These are phyloP conservation scores for Apiotrichum mycotoxinovorans DNA, from an alignment of 1,284 basidiomycete genomes.

Conservation along the genomic window DNA sequence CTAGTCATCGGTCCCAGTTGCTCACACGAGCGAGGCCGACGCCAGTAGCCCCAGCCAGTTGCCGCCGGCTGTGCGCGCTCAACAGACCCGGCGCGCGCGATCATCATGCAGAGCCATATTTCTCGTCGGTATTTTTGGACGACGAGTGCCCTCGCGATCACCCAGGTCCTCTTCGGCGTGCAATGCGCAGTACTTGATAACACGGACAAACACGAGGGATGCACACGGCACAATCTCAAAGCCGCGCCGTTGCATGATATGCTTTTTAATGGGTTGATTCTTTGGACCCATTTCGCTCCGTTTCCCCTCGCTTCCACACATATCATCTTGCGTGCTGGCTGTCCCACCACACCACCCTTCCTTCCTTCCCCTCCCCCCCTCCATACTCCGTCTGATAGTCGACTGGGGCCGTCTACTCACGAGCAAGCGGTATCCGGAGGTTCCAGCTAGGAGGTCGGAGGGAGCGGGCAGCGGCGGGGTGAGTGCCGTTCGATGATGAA, in stretches of 20 bases:
- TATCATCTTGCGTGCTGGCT: too few species aligned
- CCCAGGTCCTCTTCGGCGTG: neutral
- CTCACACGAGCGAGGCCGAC: too few species aligned
- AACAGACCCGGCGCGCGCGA: neutral
- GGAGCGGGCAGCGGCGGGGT: neutral
- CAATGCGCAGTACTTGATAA: neutral
- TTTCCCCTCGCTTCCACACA: too few species aligned
- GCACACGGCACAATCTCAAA: too few species aligned
- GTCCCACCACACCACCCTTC: too few species aligned
- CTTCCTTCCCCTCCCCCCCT: neutral
- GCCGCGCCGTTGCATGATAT: too few species aligned
- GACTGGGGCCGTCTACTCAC: conserved; percentile 24
- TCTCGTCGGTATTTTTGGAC: neutral
- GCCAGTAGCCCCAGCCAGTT: neutral
- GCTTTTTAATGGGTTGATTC: too few species aligned
- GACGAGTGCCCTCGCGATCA: neutral
- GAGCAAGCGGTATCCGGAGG: conserved; percentile 47
- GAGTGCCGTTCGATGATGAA: conserved; percentile 1
- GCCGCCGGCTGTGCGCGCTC: neutral
- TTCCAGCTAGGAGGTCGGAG: conserved; percentile 37
- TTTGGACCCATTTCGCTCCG: too few species aligned
- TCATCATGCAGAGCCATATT: too few species aligned
- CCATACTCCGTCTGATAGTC: too few species aligned
- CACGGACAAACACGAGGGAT: too few species aligned
- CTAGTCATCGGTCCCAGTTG: too few species aligned